Evolutionary conservation across 306 rosid genomes (phyloP), one percentile per base, ranked within the genome.

Genomic region (Pueraria montana): DNA sequence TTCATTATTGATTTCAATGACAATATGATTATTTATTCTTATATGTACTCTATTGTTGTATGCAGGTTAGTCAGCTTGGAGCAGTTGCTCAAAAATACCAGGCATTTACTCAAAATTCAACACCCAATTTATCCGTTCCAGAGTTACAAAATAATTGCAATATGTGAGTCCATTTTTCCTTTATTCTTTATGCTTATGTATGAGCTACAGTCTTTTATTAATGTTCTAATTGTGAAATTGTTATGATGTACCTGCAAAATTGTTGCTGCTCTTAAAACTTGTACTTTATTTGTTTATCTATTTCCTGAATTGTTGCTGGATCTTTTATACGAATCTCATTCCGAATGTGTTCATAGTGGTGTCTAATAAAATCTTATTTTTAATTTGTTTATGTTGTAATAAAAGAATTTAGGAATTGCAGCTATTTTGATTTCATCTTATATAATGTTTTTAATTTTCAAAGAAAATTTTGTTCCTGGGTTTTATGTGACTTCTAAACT

Each of bases 141-240:
- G 99, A 96, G 82, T 92, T 96, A 82, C 98, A 96, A 90, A 96
- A 69, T 84, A 96, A 96, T 87, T 96, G 99, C 90, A 96, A 94
- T 87, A 53, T 91, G 99, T 96, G 87, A 85, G 97, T 86, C 21
- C 83, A 69, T 71, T 30, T 30, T 21, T 3, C 61, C 56, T 71
- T 72, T 38, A 45, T 52, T 66, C 94, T 91, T 24, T 64, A 4
- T 77, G 74, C 46, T 20, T 26, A 18, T 62, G 68, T 68, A 61
- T 76, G 72, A 56, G 62, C 56, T 11, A 3, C 24, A 40, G 59
- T 16, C 38, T 68, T 46, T 68, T 68, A 10, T 27, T 13, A 62
- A n/a, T 61, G 4, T 30, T 72, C 8, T 59, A 48, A 10, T 24
- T 49, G 40, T 13, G 46, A 73, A 73, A 18, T 61, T 62, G 38